Evolutionary conservation across 2,329 filamentous ascomycete genomes (phyloP).

Genomic region (Fusarium abutilonis): DNA sequence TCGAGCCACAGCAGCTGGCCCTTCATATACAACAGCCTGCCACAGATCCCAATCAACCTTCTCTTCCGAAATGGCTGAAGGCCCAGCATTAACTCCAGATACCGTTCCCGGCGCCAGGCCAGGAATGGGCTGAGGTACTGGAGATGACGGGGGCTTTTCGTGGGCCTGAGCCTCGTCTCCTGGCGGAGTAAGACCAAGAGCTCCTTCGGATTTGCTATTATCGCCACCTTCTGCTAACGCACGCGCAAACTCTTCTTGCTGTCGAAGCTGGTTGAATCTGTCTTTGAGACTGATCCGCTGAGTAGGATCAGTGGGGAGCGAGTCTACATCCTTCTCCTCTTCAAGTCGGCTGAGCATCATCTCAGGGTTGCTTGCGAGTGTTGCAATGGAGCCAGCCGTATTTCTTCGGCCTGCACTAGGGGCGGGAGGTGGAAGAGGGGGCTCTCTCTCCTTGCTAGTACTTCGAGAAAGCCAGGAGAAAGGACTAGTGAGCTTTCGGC

Average conservation of each 20-base stretch:
- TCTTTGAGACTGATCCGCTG: slow-evolving; percentile 75
- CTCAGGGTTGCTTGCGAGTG: slow-evolving; percentile 82
- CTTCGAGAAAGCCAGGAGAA: slow-evolving; percentile 85
- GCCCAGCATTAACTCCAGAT: slow-evolving; percentile 80
- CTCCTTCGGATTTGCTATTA: slow-evolving; percentile 59
- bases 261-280: slow-evolving; percentile 79
- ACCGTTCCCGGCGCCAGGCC: slow-evolving; percentile 85
- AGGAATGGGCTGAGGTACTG: slow-evolving; percentile 72
- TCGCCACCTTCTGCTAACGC: slow-evolving; percentile 59
- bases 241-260: slow-evolving; percentile 76
- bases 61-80: slow-evolving; percentile 73
- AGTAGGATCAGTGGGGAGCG: slow-evolving; percentile 56
- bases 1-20: slow-evolving; percentile 85
- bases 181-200: slow-evolving; percentile 37
- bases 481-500: slow-evolving; percentile 84
- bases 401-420: slow-evolving; percentile 66
- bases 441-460: slow-evolving; percentile 66
- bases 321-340: slow-evolving; percentile 68
- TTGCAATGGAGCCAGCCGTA: slow-evolving; percentile 82
- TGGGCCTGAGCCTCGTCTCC: slow-evolving; percentile 43
- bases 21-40: slow-evolving; percentile 96
- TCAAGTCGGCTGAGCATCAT: slow-evolving; percentile 81
- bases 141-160: slow-evolving; percentile 54
- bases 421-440: slow-evolving; percentile 63
- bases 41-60: slow-evolving; percentile 99